A percentile compares a stretch with the other conserved stretches of the same genome.
phyloP scores from a whole-genome alignment of 2,329 filamentous ascomycete genomes.

The Xylariaceae sp. region DNA sequence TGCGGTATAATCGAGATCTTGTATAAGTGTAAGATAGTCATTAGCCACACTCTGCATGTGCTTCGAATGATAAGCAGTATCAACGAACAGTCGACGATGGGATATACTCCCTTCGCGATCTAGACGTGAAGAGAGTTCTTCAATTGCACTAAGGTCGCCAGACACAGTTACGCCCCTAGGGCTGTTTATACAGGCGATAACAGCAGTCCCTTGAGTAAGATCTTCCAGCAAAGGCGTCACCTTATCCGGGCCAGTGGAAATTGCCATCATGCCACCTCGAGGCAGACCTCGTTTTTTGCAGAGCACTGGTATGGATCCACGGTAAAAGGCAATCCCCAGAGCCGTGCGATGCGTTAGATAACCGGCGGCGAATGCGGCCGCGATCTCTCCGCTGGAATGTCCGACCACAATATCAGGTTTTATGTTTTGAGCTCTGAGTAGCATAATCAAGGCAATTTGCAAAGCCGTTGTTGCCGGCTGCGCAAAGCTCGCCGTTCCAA shows the following conservation, averaged over 20 bases:
- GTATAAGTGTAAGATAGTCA: not conserved
- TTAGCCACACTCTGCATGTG: not conserved
- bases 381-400: not conserved
- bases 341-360: not conserved
- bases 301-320: not conserved
- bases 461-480: conserved; percentile 6
- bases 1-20: not conserved
- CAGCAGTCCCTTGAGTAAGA: not conserved
- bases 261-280: conserved; percentile 10
- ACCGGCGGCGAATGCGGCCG: not conserved
- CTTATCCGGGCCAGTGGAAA: conserved; percentile 1
- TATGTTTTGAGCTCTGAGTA: not conserved
- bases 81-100: not conserved
- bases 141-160: not conserved
- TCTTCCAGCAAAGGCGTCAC: not conserved
- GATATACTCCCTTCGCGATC: not conserved
- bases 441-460: not conserved
- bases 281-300: not conserved
- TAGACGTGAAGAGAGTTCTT: not conserved
- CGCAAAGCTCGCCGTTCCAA: conserved; percentile 2
- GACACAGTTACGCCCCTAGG: not conserved
- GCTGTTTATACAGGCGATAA: not conserved
- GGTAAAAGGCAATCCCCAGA: not conserved
- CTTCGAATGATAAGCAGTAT: not conserved
- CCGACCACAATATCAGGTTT: not conserved